These are phyloP conservation scores for Leccinum ochraceum DNA, from an alignment of 768 basidiomycete species.

Conservation along the genomic window DNA sequence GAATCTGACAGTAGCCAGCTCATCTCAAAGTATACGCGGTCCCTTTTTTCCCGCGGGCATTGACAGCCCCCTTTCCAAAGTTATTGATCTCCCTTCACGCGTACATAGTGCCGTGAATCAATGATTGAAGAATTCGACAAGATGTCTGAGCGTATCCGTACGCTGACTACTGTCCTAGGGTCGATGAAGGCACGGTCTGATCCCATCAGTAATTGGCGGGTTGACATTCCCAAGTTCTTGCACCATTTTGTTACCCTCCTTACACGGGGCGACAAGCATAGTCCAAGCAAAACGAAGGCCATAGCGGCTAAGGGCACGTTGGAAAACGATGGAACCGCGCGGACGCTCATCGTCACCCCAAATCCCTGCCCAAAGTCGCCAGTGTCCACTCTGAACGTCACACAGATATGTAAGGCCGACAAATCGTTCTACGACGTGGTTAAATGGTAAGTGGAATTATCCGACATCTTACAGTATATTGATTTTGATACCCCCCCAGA, in stretches of 20 bases:
- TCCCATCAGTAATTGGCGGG: not conserved
- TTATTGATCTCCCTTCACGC: no score
- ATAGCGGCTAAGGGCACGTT: no score
- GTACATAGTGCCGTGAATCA: no score
- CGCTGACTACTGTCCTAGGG: not conserved
- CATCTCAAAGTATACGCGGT: no score
- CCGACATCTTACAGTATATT: not conserved
- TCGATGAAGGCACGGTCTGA: not conserved
- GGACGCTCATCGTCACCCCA: not conserved
- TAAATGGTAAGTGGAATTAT: not conserved
- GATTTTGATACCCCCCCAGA: not conserved
- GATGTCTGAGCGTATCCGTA: no score
- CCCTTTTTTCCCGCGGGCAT: no score
- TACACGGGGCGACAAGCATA: not conserved
- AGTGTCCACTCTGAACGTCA: not conserved
- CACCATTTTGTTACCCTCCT: not conserved
- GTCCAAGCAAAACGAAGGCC: not conserved
- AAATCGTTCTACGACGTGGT: not conserved
- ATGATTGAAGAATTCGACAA: no score
- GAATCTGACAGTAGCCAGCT: slow-evolving; percentile 49
- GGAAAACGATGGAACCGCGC: not conserved
- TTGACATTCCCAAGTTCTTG: not conserved
- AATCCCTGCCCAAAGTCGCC: not conserved
- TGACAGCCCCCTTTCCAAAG: no score
- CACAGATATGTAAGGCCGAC: not conserved